Percentiles rank a stretch among this genome's conserved stretches.
Evolutionary conservation across 2,329 filamentous ascomycete species (phyloP).

Genomic region (Gliomastix tumulicola): DNA sequence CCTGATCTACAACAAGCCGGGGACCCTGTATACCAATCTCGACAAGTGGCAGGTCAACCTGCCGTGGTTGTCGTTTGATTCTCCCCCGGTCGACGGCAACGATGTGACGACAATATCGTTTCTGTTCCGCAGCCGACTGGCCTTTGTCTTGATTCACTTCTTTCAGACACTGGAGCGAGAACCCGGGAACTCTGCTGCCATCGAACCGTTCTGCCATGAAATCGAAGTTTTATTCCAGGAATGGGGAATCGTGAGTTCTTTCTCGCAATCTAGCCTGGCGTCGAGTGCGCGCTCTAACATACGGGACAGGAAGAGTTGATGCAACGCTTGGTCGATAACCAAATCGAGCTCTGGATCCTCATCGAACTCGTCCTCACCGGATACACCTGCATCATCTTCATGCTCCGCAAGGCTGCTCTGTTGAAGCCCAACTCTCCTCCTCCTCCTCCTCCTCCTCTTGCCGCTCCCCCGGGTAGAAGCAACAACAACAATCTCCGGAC

Average conservation of each 20-base stretch:
- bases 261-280: too few relatives aligned
- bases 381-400: slow-evolving; percentile 22
- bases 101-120: slow-evolving; percentile 10
- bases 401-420: slow-evolving; percentile 20
- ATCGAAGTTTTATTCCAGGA: slow-evolving; percentile 15
- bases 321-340: slow-evolving; percentile 8
- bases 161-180: slow-evolving; percentile 18
- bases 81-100: slow-evolving; percentile 3
- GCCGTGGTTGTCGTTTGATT: slow-evolving; percentile 18
- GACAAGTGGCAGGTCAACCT: slow-evolving; percentile 20
- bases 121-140: slow-evolving; percentile 16
- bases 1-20: slow-evolving; percentile 19
- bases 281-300: too few relatives aligned
- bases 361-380: slow-evolving; percentile 17
- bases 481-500: background rate
- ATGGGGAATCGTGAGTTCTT: slow-evolving; percentile 15
- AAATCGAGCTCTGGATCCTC: slow-evolving; percentile 16
- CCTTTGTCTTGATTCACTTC: slow-evolving; percentile 18
- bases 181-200: slow-evolving; percentile 8
- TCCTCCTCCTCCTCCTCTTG: slow-evolving; percentile 16
- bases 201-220: slow-evolving; percentile 17
- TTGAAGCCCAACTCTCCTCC: slow-evolving; percentile 17
- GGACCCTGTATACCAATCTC: slow-evolving; percentile 13
- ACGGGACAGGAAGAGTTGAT: too few relatives aligned
- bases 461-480: slow-evolving; percentile 12